A percentile compares a stretch with the other conserved stretches of the same genome.
Conservation (phyloP, 352 stramenopile species). For the Phytophthora citricola region DNA sequence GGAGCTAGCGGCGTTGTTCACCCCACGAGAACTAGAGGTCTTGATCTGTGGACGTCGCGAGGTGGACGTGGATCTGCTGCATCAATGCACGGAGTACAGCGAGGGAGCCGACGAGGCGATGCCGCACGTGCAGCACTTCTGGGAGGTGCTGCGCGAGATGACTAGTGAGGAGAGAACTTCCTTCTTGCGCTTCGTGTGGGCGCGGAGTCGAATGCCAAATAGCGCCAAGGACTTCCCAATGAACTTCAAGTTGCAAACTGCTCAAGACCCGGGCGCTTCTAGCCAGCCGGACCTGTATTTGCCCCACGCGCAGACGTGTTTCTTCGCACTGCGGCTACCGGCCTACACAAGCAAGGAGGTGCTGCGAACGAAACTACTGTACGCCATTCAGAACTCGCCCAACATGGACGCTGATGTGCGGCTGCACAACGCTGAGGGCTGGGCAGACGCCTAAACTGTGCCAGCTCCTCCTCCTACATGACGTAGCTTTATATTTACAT, state of each 20-base stretch:
- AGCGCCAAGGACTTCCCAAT: slow-evolving; percentile 97
- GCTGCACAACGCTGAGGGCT: slow-evolving; percentile 93
- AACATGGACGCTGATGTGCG: slow-evolving; percentile 94
- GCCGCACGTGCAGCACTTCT: slow-evolving; percentile 94
- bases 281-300: slow-evolving; percentile 92
- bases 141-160: slow-evolving; percentile 97
- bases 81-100: slow-evolving; percentile 97
- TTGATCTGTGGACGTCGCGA: slow-evolving; percentile 96
- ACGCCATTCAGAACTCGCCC: slow-evolving; percentile 96
- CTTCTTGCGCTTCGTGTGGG: slow-evolving; percentile 99
- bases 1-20: slow-evolving; percentile 97
- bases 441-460: slow-evolving; percentile 77
- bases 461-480: slow-evolving; percentile 11
- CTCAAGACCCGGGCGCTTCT: slow-evolving; percentile 80
- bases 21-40: slow-evolving; percentile 95
- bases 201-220: slow-evolving; percentile 95
- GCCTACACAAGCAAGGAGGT: slow-evolving; percentile 94
- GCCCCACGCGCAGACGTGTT: slow-evolving; percentile 99
- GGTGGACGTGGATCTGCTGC: slow-evolving; percentile 97
- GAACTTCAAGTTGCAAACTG: slow-evolving; percentile 93
- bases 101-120: slow-evolving; percentile 93
- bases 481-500: slow-evolving; percentile 28
- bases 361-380: slow-evolving; percentile 88
- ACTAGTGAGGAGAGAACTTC: slow-evolving; percentile 94
- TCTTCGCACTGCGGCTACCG: slow-evolving; percentile 97